Evolutionary conservation across 331 rosid genomes (phyloP), one percentile per base, ranked within the genome.

Genomic region (Rhamnella rubrinervis): DNA sequence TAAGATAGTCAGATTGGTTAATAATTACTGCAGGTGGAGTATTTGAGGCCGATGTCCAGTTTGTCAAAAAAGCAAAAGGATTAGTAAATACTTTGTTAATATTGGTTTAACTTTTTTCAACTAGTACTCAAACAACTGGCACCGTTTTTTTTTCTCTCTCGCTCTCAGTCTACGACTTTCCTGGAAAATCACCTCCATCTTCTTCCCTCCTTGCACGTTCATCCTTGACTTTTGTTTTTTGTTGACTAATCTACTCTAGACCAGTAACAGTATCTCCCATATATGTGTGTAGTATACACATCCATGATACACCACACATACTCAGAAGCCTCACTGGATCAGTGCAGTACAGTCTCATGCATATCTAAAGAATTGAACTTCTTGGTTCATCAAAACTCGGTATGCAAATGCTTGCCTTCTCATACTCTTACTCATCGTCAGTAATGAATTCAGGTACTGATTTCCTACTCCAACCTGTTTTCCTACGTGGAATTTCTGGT

Each of bases 381-480:
- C 61, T 57, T 20, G 61, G 10, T 57, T 57, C 39, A 57, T 20
- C 37, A 21, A 57, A 25, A 57, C 15, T 20, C 39, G 61, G 18
- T 25, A 5, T 57, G 61, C 9, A 12, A 1, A 5, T 57, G 61
- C 9, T 1, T 6, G 17, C 13, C 61, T 21, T 57, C 37, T 68
- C 56, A 73, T 51, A 67, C 59, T 40, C 8, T 2, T 11, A 59
- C 38, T 59, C 60, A 66, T 52, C 63, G 37, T 76, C 68, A 39
- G 15, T 63, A 13, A 59, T 71, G 82, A 9, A 78, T 71, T 23
- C 81, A 58, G 69, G 64, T 28, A 26, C 76, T 37, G 69, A 28
- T 41, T 78, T 88, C 77, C 76, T 86, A 37, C 53, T 86, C 6
- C 38, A 83, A 71, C 93, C 85, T 68, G 28, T 70, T 83, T 86